Conservation (phyloP, 2,329 filamentous ascomycete genomes). For the Microdochium trichocladiopsis region DNA sequence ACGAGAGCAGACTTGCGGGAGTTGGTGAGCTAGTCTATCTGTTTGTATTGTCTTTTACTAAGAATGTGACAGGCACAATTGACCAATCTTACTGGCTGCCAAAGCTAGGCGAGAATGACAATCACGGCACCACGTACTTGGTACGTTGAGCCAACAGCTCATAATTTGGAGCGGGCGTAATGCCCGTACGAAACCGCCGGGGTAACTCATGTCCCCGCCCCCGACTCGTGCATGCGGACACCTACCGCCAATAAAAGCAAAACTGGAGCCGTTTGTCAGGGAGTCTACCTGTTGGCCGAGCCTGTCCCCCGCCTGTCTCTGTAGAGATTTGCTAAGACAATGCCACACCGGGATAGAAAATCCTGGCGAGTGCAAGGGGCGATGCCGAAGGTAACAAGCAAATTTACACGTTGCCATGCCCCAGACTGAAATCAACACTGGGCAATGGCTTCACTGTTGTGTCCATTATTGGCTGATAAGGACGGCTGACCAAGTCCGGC, state of each 20-base stretch:
- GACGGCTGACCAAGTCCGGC: background rate
- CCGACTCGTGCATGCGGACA: too few species aligned
- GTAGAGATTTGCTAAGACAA: background rate
- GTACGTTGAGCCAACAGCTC: too few species aligned
- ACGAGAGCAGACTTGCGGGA: background rate
- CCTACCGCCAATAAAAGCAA: background rate
- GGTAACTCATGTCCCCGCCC: too few species aligned
- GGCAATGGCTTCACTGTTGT: background rate
- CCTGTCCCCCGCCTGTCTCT: background rate
- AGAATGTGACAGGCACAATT: background rate
- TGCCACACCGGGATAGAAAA: background rate
- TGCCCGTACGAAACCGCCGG: too few species aligned
- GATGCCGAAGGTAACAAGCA: background rate
- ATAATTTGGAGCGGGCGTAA: too few species aligned
- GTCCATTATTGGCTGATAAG: background rate
- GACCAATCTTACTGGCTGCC: background rate
- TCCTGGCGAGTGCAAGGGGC: background rate
- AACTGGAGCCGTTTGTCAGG: background rate
- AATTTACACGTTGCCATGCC: background rate
- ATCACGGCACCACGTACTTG: too few species aligned
- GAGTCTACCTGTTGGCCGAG: background rate
- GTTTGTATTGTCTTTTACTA: background rate
- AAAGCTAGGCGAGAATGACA: background rate
- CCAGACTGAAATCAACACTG: background rate
- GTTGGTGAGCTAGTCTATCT: background rate